Evolutionary conservation across 1,139 yeast species (phyloP).

Genomic region (Nakaseomyces sp.): DNA sequence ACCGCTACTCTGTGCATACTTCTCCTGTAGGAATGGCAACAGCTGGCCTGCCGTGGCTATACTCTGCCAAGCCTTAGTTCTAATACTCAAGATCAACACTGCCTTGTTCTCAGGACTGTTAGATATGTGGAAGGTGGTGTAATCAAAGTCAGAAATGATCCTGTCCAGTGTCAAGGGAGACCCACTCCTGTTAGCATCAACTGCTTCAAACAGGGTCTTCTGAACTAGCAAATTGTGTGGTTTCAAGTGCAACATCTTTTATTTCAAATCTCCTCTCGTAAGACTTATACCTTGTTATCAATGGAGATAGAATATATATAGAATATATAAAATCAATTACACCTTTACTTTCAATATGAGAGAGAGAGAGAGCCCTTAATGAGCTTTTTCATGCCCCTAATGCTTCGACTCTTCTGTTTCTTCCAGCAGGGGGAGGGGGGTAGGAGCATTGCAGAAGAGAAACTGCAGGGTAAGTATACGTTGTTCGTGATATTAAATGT

Average conservation of each 20-base stretch:
- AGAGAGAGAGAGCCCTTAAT: too few relatives aligned
- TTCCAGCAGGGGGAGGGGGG: too few relatives aligned
- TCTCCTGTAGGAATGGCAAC: conserved; percentile 18
- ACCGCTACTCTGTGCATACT: conserved; percentile 18
- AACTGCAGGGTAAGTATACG: too few relatives aligned
- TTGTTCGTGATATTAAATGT: too few relatives aligned
- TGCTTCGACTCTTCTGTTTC: too few relatives aligned
- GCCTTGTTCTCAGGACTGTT: conserved; percentile 41
- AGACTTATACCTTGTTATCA: too few relatives aligned
- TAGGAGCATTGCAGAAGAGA: too few relatives aligned
- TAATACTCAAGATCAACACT: conserved; percentile 23
- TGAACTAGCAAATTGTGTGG: conserved; percentile 40
- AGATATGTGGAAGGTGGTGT: conserved; percentile 86
- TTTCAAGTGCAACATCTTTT: conserved; percentile 40
- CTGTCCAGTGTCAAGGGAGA: conserved; percentile 68
- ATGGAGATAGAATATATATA: too few relatives aligned
- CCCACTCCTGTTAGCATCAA: conserved; percentile 28
- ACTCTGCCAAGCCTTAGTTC: conserved; percentile 43
- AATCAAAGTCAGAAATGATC: conserved; percentile 88
- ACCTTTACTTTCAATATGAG: too few relatives aligned
- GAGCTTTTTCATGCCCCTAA: too few relatives aligned
- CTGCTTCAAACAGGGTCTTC: conserved; percentile 38
- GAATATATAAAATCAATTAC: too few relatives aligned
- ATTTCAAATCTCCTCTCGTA: too few relatives aligned
- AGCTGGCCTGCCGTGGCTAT: conserved; percentile 18